Evolutionary conservation across 306 rosid genomes (phyloP).

Genomic region (Malus sylvestris): DNA sequence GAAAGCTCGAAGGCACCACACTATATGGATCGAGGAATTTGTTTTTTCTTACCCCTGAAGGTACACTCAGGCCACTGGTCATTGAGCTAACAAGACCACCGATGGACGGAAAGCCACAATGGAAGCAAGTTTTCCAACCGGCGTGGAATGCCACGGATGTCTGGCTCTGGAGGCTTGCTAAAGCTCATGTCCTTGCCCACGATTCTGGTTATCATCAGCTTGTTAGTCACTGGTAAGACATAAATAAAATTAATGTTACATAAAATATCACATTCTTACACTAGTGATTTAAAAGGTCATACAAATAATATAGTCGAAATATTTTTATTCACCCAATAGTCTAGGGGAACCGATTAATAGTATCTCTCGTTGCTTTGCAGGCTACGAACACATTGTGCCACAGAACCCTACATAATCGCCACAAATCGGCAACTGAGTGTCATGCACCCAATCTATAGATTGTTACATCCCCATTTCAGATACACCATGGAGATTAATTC

Average conservation of each 20-base stretch:
- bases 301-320: background rate
- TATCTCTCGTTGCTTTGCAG: constrained; percentile 11
- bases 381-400: constrained; percentile 71
- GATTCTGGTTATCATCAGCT: constrained; percentile 83
- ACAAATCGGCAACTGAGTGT: constrained; percentile 71
- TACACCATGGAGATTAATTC: constrained; percentile 92
- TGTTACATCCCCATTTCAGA: constrained; percentile 77
- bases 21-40: constrained; percentile 72
- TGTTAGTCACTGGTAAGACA: constrained; percentile 64
- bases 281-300: background rate
- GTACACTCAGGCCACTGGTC: constrained; percentile 54
- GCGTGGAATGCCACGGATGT: constrained; percentile 51
- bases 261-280: background rate
- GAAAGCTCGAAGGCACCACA: constrained; percentile 54
- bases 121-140: constrained; percentile 57
- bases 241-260: background rate
- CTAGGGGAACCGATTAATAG: background rate
- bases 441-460: constrained; percentile 74
- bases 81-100: constrained; percentile 80
- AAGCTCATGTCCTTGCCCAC: constrained; percentile 78
- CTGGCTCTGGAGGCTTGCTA: constrained; percentile 94
- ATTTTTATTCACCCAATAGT: background rate
- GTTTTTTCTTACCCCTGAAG: constrained; percentile 44
- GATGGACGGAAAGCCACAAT: constrained; percentile 48
- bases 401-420: constrained; percentile 83